Evolutionary conservation across 306 rosid genomes (phyloP), one percentile per base, ranked within the genome.

Genomic region (Vicia faba): DNA sequence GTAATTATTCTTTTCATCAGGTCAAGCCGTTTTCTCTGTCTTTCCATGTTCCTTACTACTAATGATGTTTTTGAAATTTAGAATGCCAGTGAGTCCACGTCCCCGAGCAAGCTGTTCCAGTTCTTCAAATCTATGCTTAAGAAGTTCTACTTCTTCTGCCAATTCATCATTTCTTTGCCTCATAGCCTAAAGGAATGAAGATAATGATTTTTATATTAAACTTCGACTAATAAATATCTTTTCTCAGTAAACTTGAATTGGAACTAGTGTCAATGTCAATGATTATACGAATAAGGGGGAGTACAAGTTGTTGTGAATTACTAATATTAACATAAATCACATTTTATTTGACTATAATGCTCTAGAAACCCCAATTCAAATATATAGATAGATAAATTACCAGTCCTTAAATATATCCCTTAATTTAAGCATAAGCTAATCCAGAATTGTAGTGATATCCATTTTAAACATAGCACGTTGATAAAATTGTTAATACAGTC

Each of bases 61-160:
- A 16, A 59, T 66, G 43, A 73, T 63, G 0, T 66, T 78, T 74
- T 75, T 84, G 74, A 88, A 66, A 62, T 88, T 79, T 69, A 92
- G 74, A 61, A 89, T 66, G 38, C 91, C 89, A 53, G 86, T 25
- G 14, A 93, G 87, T 51, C 98, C 98, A 77, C 77, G 74, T 76
- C 80, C 89, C 85, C 81, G 79, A 15, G 93, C 84, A 20, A 86
- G 78, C 73, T 79, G 81, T 75, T 89, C 98, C 66, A 93, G 61
- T 80, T 87, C 98, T 79, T 77, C 85, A 64, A 89, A 69, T 80
- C 78, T 87, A 8, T 64, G 76, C 77, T 63, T 84, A 15, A 88
- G 84, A 64, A 66, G 80, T 75, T 88, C 95, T 48, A 89, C 40
- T 67, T 88, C 90, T 80, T 75, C 70, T 5, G 80, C 72, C 78